phyloP scores from a whole-genome alignment of 2,329 filamentous ascomycete species.

The Periconia sp. region DNA sequence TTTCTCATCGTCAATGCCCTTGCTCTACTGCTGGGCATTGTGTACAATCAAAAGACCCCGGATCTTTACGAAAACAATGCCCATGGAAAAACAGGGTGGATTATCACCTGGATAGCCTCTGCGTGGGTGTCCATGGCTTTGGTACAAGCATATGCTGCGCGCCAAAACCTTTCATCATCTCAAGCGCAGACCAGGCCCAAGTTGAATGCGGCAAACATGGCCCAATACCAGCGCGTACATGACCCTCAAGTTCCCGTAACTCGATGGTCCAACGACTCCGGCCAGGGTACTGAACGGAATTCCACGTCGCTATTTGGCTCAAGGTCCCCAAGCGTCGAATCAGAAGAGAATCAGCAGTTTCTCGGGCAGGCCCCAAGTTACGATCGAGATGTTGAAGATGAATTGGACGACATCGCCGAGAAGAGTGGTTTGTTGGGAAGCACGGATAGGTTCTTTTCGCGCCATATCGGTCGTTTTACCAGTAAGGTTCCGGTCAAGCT shows the following conservation, averaged over 20 bases:
- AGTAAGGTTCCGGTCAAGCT: conserved; percentile 58
- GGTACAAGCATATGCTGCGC: conserved; percentile 61
- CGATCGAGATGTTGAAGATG: conserved; percentile 45
- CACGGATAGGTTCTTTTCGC: conserved; percentile 56
- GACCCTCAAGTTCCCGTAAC: conserved; percentile 23
- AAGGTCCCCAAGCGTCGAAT: conserved; percentile 60
- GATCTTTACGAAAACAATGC: conserved; percentile 85
- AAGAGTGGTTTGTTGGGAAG: conserved; percentile 51
- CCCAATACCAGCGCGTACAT: conserved; percentile 42
- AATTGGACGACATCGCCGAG: conserved; percentile 51
- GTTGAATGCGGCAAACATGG: conserved; percentile 41
- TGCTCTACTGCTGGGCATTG: conserved; percentile 42
- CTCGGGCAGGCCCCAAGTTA: conserved; percentile 40
- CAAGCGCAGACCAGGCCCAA: conserved; percentile 24
- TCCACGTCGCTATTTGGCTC: conserved; percentile 70
- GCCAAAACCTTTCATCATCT: conserved; percentile 35
- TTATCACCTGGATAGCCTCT: conserved; percentile 70
- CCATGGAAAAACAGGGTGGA: conserved; percentile 89
- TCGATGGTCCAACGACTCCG: conserved; percentile 49
- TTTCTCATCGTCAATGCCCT: conserved; percentile 49
- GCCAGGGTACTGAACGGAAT: conserved; percentile 70
- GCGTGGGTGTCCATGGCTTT: conserved; percentile 71
- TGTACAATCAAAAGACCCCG: conserved; percentile 78
- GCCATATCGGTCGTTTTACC: conserved; percentile 58
- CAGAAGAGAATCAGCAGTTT: conserved; percentile 40